Evolutionary conservation across 83 land plant species (phyloP).

Genomic region (Diphasiastrum complanatum): DNA sequence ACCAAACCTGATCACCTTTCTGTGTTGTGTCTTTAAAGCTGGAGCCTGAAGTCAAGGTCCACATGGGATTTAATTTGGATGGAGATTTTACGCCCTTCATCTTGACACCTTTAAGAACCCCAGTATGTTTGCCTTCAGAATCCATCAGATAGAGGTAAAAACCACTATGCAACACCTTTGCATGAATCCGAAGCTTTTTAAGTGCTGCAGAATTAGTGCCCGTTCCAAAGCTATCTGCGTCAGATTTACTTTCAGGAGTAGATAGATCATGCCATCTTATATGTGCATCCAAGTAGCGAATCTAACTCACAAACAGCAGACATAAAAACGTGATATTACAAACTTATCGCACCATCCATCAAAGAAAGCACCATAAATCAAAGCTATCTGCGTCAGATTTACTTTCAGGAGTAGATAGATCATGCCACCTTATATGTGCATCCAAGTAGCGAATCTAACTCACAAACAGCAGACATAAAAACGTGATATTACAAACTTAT

Average conservation of each 20-base stretch:
- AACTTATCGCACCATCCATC: no score
- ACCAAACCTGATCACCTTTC: slow-evolving; percentile 44
- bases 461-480: not conserved
- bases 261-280: slow-evolving; percentile 70
- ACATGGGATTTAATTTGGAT: slow-evolving; percentile 1
- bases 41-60: not conserved
- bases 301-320: slow-evolving; percentile 28
- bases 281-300: slow-evolving; percentile 62
- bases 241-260: slow-evolving; percentile 37
- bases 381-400: slow-evolving; percentile 25
- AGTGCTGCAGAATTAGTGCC: slow-evolving; percentile 44
- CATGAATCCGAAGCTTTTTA: slow-evolving; percentile 45
- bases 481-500: no score
- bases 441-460: slow-evolving; percentile 69
- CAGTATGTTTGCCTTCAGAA: slow-evolving; percentile 30
- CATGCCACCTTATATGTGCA: slow-evolving; percentile 65
- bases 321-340: not conserved
- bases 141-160: slow-evolving; percentile 51
- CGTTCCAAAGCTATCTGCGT: slow-evolving; percentile 30
- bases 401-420: slow-evolving; percentile 51
- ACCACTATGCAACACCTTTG: slow-evolving; percentile 41
- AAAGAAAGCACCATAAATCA: no score
- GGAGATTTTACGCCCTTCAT: not conserved
- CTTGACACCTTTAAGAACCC: not conserved
- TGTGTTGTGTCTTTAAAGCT: slow-evolving; percentile 22